phyloP scores from a whole-genome alignment of 2,329 filamentous ascomycete species.

The Claviceps sp. region DNA sequence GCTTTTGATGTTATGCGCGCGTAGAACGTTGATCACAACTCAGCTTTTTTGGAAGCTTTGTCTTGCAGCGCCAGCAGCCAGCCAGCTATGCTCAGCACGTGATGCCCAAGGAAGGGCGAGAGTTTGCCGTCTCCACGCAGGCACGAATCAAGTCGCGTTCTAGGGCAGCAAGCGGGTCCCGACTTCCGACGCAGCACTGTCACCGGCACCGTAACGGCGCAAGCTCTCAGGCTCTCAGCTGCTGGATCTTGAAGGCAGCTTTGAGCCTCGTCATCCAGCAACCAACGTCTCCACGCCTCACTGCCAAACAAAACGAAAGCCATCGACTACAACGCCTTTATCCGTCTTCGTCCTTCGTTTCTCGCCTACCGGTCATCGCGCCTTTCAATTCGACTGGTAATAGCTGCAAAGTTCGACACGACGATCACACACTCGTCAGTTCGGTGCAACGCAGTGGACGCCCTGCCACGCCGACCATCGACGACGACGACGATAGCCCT shows the following conservation, averaged over 20 bases:
- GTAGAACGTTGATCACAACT: too few relatives aligned
- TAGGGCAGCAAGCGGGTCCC: not conserved
- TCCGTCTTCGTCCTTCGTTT: too few relatives aligned
- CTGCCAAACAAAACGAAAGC: not conserved
- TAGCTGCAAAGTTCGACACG: not conserved
- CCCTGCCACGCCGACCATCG: not conserved
- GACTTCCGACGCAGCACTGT: not conserved
- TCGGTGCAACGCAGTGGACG: constrained; percentile 1
- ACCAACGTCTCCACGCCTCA: constrained; percentile 7
- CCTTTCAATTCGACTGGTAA: not conserved
- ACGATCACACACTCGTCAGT: not conserved
- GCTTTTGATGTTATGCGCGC: too few relatives aligned
- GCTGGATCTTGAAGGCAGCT: constrained; percentile 28
- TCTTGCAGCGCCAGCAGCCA: not conserved
- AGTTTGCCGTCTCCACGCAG: not conserved
- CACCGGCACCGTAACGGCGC: not conserved
- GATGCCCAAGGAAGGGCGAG: not conserved
- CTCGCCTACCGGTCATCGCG: too few relatives aligned
- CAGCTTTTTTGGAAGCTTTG: too few relatives aligned
- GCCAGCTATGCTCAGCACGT: not conserved
- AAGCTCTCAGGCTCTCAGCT: not conserved
- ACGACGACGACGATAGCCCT: constrained; percentile 3
- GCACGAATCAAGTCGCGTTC: not conserved
- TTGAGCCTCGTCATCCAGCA: constrained; percentile 42
- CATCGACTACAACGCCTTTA: not conserved